A percentile compares a stretch with the other conserved stretches of the same genome.
Conservation (phyloP, 1,284 basidiomycete genomes). For the Boletus sp. region DNA sequence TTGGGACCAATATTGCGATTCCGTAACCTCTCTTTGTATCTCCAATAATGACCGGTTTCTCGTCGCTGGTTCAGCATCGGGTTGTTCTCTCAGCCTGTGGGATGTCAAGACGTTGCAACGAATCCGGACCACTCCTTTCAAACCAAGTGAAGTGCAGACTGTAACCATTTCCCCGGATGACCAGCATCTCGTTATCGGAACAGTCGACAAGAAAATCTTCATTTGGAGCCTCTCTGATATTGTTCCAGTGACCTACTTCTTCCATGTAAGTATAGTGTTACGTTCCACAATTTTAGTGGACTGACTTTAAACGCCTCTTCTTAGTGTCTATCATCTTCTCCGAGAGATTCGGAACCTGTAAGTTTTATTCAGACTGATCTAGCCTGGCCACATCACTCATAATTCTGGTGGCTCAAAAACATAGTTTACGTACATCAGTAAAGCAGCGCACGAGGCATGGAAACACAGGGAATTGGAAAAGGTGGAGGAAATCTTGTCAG, state of each 20-base stretch:
- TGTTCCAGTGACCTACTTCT: neutral
- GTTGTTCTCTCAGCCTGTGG: constrained; percentile 6
- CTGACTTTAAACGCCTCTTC: neutral
- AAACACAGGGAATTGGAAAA: neutral
- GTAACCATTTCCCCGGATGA: constrained; percentile 7
- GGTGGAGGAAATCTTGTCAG: constrained; percentile 6
- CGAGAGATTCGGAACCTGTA: constrained; percentile 3
- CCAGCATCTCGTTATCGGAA: neutral
- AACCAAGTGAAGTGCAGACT: neutral
- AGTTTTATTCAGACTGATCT: too few relatives aligned
- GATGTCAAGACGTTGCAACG: neutral
- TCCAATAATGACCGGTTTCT: constrained; percentile 9
- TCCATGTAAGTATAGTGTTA: neutral
- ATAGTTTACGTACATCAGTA: constrained; percentile 8
- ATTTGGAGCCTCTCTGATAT: neutral
- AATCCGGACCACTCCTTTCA: neutral
- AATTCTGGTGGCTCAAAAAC: neutral
- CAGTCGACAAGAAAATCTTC: neutral
- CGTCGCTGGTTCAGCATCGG: constrained; percentile 3
- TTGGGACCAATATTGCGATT: neutral
- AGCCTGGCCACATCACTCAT: neutral
- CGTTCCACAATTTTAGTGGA: neutral
- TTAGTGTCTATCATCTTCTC: neutral
- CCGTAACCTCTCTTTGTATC: constrained; percentile 5
- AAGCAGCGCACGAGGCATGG: constrained; percentile 5